These are phyloP conservation scores for Monilinia fructicola DNA, from an alignment of 2,329 filamentous ascomycete genomes.

Conservation along the genomic window DNA sequence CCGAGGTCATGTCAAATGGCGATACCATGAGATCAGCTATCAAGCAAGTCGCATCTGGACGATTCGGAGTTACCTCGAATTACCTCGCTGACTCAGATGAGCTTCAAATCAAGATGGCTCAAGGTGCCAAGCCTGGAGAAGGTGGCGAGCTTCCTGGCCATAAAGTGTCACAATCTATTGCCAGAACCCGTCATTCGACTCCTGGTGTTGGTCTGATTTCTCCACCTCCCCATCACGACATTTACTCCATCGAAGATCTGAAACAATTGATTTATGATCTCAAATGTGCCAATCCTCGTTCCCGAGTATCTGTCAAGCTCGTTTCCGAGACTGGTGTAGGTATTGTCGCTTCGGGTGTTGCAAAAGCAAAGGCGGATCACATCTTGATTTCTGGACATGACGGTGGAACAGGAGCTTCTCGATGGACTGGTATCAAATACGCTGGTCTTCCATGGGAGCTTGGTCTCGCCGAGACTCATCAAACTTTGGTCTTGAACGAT, in stretches of 20 bases:
- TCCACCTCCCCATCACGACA: conserved; percentile 94
- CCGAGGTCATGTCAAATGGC: conserved; percentile 80
- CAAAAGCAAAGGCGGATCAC: conserved; percentile 95
- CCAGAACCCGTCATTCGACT: conserved; percentile 91
- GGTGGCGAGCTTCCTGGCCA: conserved; percentile 95
- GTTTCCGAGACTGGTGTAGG: conserved; percentile 97
- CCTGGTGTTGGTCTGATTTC: conserved; percentile 95
- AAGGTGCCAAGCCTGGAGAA: conserved; percentile 96
- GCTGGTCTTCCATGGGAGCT: conserved; percentile 95
- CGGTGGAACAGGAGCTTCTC: conserved; percentile 91
- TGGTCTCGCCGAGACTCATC: conserved; percentile 94
- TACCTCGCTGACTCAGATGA: conserved; percentile 95
- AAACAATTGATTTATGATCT: conserved; percentile 98
- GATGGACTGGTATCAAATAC: conserved; percentile 99
- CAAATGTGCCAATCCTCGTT: conserved; percentile 91
- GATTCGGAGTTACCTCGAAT: conserved; percentile 93
- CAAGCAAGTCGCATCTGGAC: conserved; percentile 94
- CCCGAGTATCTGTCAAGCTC: conserved; percentile 93
- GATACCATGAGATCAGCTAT: conserved; percentile 97
- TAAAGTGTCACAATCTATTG: conserved; percentile 94
- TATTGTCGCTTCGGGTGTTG: conserved; percentile 95
- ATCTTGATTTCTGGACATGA: conserved; percentile 96
- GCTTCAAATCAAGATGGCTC: conserved; percentile 98
- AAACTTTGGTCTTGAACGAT: conserved; percentile 93
- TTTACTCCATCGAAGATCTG: conserved; percentile 96